Base-by-base conservation (phyloP, 768 basidiomycete genomes). In the Rossbeevera mucosa region DNA sequence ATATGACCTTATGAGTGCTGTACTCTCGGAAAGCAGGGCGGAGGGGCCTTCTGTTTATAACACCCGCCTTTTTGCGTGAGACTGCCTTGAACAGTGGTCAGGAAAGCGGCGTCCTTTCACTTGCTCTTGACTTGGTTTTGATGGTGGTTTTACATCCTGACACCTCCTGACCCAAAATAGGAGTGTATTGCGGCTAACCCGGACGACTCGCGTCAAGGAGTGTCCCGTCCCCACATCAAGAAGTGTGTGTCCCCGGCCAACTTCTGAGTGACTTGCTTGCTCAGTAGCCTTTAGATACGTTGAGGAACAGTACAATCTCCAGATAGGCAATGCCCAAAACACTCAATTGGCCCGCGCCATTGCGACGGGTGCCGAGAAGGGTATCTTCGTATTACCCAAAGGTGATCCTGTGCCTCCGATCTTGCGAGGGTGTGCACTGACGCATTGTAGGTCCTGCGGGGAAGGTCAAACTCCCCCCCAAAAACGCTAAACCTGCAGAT, bases 191-290 rank as follows among this genome's bases (percentile, higher is more conserved):
- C 77, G 55, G 77, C 74, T 50, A 72, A 83, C 70, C 79, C 79
- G 7, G 90, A 91, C 28, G 90, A 91, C 57, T 80, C 86, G 52
- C 87, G 91, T 52, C 68, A 68, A 52, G 93, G 92, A 61, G 93
- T 94, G 56, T 94, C 91, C 59, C 85, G 94, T 44, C 89, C 85
- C 50, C 81, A 85, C 63, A 94, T 96, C 75, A 96, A 96, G 83
- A 95, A 91, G 88, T 94, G 57, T 60, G 80, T 76, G 53, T 61
- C 44, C 50, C 41, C 36, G 40, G 24, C 29, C 56, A 50, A 51
- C 55, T 44, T 22, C 20, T 46, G 47, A 30, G 25, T 45, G 51
- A 53, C 55, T 51, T 46, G 8, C 55, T 52, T 52, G 58, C 56
- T 65, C 36, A 64, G 53, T 56, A 47, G 49, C 42, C 25, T 47